Evolutionary conservation across 2,329 filamentous ascomycete species (phyloP), one percentile per base, ranked within the genome.

Genomic region (Pleurostoma richardsiae): DNA sequence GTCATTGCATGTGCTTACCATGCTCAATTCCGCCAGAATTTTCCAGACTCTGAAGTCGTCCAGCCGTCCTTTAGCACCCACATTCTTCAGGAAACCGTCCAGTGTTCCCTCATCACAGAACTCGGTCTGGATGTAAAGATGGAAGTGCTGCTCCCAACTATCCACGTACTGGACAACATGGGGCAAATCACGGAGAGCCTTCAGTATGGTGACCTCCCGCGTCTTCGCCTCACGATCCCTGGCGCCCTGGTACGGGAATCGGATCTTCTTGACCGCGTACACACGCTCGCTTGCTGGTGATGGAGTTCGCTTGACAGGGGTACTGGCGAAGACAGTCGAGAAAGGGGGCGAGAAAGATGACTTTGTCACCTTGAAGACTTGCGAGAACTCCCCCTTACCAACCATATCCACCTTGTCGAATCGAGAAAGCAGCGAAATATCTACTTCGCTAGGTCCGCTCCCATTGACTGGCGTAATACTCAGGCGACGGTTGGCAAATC

Each of bases 31-130:
- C 39, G 96, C 79, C 57, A 97, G 72, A 48, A 97, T 92, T 72
- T 99, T 99, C 90, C 94, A 99, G 65, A 97, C 96, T 51, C 94
- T 82, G 69, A 99, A 99, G 64, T 97, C 94, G 66, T 99, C 94
- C 54, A 99, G 71, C 56, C 92, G 82, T 41, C 90, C 91, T 62
- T 88, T 90, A 51, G 85, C 78, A 28, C 94, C 94, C 50, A 90
- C 82, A 48, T 86, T 81, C n/a, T 82, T 79, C 30, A 99, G 76
- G 62, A 97, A 99, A 11, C 83, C 78, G 62, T 95, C 87, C 40
- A 99, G 72, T 50, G 89, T 95, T 11, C 94, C 94, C 62, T 96
- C 90, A 63, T 96, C 91, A 60, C 94, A 99, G 62, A 85, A 97
- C 61, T 99, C 94, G 0, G 92, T 97, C 70, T 97, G 92, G 50